Conservation (phyloP, 331 rosid species). For the Quercus lobata region DNA sequence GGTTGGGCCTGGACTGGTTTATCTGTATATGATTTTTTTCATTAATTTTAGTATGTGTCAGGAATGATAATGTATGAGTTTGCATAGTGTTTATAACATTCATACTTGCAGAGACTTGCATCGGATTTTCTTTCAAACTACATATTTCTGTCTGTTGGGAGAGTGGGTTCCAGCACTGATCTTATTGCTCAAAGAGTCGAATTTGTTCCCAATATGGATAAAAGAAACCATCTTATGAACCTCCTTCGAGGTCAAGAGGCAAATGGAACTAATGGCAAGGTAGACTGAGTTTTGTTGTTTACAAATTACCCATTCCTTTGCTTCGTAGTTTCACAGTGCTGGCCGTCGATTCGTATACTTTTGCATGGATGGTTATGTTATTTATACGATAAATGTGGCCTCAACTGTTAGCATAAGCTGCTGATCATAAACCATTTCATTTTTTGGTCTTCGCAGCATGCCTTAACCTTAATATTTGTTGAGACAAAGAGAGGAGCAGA, state of each 20-base stretch:
- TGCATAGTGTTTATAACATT: neutral
- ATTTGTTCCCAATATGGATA: conserved; percentile 80
- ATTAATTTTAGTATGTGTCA: neutral
- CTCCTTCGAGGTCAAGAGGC: conserved; percentile 89
- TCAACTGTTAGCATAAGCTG: neutral
- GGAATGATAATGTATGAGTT: neutral
- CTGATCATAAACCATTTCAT: neutral
- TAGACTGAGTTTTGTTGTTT: conserved; percentile 17
- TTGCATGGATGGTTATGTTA: neutral
- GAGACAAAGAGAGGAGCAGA: conserved; percentile 99
- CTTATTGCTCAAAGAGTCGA: conserved; percentile 91
- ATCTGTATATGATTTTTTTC: neutral
- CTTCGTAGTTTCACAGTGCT: neutral
- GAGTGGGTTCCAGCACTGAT: conserved; percentile 97
- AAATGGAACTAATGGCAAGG: conserved; percentile 81
- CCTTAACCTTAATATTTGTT: conserved; percentile 87
- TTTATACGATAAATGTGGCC: neutral
- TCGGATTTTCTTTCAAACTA: conserved; percentile 85
- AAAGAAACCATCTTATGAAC: conserved; percentile 92
- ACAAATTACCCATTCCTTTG: neutral
- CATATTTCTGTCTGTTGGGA: conserved; percentile 89
- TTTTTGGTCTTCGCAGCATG: conserved; percentile 48
- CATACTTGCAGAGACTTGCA: conserved; percentile 76
- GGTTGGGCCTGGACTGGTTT: neutral
- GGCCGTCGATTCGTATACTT: neutral